Conservation (phyloP, 2,329 filamentous ascomycete species). For the Aspergillus candidus region DNA sequence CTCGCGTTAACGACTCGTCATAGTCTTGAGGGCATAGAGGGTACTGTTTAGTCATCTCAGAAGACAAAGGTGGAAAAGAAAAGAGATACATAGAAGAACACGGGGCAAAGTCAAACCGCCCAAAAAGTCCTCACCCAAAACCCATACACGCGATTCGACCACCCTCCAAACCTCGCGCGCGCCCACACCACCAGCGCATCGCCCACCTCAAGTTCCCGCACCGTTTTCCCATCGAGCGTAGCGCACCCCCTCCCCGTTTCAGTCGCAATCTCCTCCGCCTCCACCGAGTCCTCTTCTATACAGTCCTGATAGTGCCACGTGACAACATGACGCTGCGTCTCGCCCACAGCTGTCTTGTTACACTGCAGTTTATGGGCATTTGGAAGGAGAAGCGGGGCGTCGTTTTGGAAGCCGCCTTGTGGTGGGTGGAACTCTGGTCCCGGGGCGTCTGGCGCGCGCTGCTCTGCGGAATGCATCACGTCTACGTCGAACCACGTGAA, state of each 20-base stretch:
- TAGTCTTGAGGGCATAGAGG: too few species aligned
- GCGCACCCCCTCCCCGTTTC: slow-evolving; percentile 28
- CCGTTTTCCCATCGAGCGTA: slow-evolving; percentile 31
- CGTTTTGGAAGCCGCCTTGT: slow-evolving; percentile 15
- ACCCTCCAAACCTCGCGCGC: slow-evolving; percentile 32
- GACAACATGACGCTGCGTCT: slow-evolving; percentile 22
- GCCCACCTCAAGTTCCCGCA: slow-evolving; percentile 30
- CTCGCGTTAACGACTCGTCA: too few species aligned
- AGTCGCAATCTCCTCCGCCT: slow-evolving; percentile 27
- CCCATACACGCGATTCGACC: slow-evolving; percentile 29
- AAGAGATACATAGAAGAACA: too few species aligned
- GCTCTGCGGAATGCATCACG: slow-evolving; percentile 22
- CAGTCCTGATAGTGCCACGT: slow-evolving; percentile 33
- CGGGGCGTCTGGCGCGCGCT: slow-evolving; percentile 12
- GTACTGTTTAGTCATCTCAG: background rate
- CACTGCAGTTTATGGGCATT: slow-evolving; percentile 25
- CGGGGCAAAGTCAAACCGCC: slow-evolving; percentile 21
- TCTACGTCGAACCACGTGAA: slow-evolving; percentile 38
- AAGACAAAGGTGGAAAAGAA: background rate
- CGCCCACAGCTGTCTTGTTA: slow-evolving; percentile 20
- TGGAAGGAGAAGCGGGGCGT: slow-evolving; percentile 26
- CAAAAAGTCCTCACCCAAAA: slow-evolving; percentile 32
- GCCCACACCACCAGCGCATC: slow-evolving; percentile 36
- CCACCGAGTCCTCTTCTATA: slow-evolving; percentile 23
- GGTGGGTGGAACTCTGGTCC: slow-evolving; percentile 12